These are phyloP conservation scores for Aureobasidium leucospermi DNA, from an alignment of 2,329 filamentous ascomycete genomes.

Conservation along the genomic window DNA sequence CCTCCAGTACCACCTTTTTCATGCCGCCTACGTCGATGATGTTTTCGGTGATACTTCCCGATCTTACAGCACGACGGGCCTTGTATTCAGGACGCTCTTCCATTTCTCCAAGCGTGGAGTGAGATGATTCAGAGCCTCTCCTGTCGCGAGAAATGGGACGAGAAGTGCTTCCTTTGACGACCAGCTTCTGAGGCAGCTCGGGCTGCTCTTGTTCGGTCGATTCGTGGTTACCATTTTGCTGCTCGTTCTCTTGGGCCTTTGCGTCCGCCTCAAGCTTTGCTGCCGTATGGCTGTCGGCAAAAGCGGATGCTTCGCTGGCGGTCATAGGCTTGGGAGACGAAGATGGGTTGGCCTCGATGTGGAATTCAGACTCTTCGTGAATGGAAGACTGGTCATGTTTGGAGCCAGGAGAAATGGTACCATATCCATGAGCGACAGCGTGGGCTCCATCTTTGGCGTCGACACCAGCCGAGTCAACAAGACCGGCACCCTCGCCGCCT, in stretches of 20 bases:
- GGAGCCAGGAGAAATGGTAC: conserved; percentile 29
- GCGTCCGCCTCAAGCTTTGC: background rate
- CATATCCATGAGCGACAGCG: conserved; percentile 44
- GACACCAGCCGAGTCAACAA: conserved; percentile 47
- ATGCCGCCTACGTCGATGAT: conserved; percentile 67
- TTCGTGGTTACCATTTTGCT: conserved; percentile 6
- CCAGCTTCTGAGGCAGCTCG: conserved; percentile 10
- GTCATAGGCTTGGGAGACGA: conserved; percentile 13
- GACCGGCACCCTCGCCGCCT: conserved; percentile 47
- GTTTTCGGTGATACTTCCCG: conserved; percentile 72
- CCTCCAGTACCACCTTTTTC: conserved; percentile 68
- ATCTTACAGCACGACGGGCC: conserved; percentile 44
- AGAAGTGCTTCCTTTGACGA: conserved; percentile 11
- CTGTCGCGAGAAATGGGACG: conserved; percentile 12
- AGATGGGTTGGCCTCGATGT: background rate
- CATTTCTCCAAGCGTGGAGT: conserved; percentile 19
- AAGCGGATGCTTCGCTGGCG: conserved; percentile 16
- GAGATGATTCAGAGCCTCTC: conserved; percentile 13
- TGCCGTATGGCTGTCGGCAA: conserved; percentile 13
- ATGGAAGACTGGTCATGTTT: background rate
- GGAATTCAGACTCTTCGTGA: conserved; percentile 1
- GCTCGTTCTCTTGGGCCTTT: background rate
- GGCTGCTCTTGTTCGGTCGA: conserved; percentile 12
- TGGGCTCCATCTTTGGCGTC: conserved; percentile 60
- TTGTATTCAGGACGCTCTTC: conserved; percentile 22